Evolutionary conservation across 208 protist genomes (phyloP).

Genomic region (Leptomonas pyrrhocoris): DNA sequence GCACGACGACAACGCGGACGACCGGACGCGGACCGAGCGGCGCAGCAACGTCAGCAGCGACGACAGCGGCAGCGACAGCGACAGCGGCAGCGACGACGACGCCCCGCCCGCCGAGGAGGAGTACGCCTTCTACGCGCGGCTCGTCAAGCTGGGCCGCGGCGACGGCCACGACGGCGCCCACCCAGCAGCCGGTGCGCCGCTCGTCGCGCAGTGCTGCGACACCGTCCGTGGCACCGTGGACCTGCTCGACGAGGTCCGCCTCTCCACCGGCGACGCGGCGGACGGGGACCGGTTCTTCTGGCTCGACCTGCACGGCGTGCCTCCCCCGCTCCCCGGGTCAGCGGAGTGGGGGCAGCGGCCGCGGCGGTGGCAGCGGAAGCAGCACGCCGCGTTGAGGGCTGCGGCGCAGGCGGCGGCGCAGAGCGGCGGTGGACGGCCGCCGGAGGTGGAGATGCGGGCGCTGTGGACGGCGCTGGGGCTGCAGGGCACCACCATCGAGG

Average conservation of each 20-base stretch:
- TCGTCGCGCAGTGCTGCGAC: slow-evolving; percentile 22
- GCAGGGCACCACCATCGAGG: neutral
- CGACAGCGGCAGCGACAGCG: neutral
- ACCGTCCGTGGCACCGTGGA: slow-evolving; percentile 12
- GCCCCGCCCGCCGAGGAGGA: neutral
- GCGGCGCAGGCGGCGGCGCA: neutral
- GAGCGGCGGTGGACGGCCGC: neutral
- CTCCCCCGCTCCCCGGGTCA: slow-evolving; percentile 13
- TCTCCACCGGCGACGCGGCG: neutral
- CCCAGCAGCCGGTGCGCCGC: too few species aligned
- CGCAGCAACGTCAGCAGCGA: neutral
- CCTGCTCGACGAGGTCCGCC: slow-evolving; percentile 4
- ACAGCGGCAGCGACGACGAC: neutral
- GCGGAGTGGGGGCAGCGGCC: slow-evolving; percentile 2
- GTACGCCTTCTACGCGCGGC: slow-evolving; percentile 17
- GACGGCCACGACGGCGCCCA: slow-evolving; percentile 8
- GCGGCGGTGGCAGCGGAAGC: slow-evolving; percentile 1
- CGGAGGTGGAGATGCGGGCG: slow-evolving; percentile 10
- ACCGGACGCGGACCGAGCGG: too few species aligned
- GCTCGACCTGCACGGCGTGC: slow-evolving; percentile 44
- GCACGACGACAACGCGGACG: too few species aligned
- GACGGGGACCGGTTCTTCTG: slow-evolving; percentile 24
- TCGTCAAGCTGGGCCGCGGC: slow-evolving; percentile 14
- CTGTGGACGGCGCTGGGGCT: slow-evolving; percentile 22
- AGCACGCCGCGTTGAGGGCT: neutral